These are phyloP conservation scores for Salvia rosmarinus DNA, from an alignment of 257 asterid genomes.

Conservation along the genomic window DNA sequence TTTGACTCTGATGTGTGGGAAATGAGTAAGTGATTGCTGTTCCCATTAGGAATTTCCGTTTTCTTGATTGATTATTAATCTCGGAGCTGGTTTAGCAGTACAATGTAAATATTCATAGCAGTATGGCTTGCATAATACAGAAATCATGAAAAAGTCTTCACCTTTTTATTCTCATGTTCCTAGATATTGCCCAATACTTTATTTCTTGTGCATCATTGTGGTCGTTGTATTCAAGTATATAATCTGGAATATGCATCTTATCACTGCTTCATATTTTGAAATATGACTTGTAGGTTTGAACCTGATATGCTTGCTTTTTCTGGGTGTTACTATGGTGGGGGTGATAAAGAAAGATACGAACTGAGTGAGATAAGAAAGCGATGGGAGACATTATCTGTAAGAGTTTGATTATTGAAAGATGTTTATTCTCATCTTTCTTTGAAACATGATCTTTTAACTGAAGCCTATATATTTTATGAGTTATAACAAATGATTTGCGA, in stretches of 20 bases:
- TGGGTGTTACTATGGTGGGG: slow-evolving; percentile 79
- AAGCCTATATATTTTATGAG: slow-evolving; percentile 7
- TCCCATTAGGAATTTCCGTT: neutral
- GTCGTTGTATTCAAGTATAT: slow-evolving; percentile 18
- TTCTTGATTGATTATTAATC: slow-evolving; percentile 1
- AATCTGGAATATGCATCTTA: slow-evolving; percentile 14
- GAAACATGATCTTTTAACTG: slow-evolving; percentile 23
- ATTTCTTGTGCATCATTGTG: slow-evolving; percentile 19
- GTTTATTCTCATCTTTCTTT: slow-evolving; percentile 15
- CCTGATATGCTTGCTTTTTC: slow-evolving; percentile 82
- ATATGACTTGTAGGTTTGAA: slow-evolving; percentile 60
- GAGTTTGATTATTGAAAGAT: slow-evolving; percentile 33
- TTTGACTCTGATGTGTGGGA: slow-evolving; percentile 8
- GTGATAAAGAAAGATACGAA: slow-evolving; percentile 67
- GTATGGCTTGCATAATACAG: slow-evolving; percentile 9
- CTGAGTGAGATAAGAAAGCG: slow-evolving; percentile 70
- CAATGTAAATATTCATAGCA: neutral
- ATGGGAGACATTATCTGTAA: slow-evolving; percentile 72
- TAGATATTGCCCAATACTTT: slow-evolving; percentile 5
- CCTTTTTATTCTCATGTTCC: slow-evolving; percentile 10
- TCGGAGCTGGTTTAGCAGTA: neutral
- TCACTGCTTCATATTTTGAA: slow-evolving; percentile 22
- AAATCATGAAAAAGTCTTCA: slow-evolving; percentile 15
- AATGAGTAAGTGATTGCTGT: neutral
- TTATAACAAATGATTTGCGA: slow-evolving; percentile 16